Evolutionary conservation across 495 filamentous ascomycete species (phyloP).

Genomic region (Sordaria brevicollis): DNA sequence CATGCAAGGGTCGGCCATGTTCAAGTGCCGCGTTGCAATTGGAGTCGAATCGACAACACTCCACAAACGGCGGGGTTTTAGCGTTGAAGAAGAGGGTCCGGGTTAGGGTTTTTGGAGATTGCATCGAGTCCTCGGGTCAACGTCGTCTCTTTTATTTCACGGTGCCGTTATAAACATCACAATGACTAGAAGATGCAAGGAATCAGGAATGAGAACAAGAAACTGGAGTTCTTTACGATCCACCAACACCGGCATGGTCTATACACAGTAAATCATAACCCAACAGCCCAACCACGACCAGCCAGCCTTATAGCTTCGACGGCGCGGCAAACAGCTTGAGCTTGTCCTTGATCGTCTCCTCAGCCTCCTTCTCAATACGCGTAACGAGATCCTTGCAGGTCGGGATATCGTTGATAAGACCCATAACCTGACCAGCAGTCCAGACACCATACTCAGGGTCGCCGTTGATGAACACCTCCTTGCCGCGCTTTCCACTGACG

Average conservation of each 20-base stretch:
- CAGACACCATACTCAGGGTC: slow-evolving; percentile 81
- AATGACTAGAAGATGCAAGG: not conserved
- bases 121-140: not conserved
- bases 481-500: slow-evolving; percentile 85
- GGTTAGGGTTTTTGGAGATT: not conserved
- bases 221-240: not conserved
- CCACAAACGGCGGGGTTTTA: not conserved
- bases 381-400: slow-evolving; percentile 44
- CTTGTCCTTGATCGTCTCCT: slow-evolving; percentile 39
- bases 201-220: not conserved
- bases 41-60: not conserved
- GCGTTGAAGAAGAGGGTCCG: not conserved
- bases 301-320: slow-evolving; percentile 29
- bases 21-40: not conserved
- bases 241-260: not conserved
- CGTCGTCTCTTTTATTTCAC: not conserved
- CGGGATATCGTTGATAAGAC: slow-evolving; percentile 56
- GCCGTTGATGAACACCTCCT: slow-evolving; percentile 85
- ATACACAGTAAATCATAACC: not conserved
- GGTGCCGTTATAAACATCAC: not conserved
- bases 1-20: not conserved
- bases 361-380: slow-evolving; percentile 52
- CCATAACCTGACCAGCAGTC: slow-evolving; percentile 57
- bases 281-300: not conserved
- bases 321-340: slow-evolving; percentile 25